phyloP scores from a whole-genome alignment of 2,329 filamentous ascomycete genomes.

The Amesomyces nigricolor region DNA sequence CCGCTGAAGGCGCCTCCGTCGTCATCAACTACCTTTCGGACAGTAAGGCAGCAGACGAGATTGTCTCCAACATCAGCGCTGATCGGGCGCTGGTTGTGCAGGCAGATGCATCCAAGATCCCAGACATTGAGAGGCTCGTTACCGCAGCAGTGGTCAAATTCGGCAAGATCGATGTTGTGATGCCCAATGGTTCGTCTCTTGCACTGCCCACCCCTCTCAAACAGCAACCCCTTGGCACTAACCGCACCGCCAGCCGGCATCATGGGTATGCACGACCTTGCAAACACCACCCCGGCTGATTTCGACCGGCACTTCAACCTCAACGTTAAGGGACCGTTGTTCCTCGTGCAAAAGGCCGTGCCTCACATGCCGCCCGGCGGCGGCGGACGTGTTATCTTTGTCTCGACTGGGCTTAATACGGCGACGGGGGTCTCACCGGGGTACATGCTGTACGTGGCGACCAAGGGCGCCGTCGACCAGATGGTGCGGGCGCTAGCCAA shows the following conservation, averaged over 20 bases:
- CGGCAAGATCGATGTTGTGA: slow-evolving; percentile 52
- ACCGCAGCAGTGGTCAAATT: slow-evolving; percentile 43
- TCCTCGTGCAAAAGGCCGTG: slow-evolving; percentile 47
- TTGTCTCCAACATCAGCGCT: slow-evolving; percentile 44
- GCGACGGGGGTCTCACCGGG: slow-evolving; percentile 36
- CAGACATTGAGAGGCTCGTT: slow-evolving; percentile 45
- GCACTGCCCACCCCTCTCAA: too few relatives aligned
- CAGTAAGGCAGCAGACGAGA: slow-evolving; percentile 39
- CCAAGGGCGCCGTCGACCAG: slow-evolving; percentile 57
- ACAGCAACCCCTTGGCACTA: not conserved
- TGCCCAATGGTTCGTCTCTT: slow-evolving; percentile 41
- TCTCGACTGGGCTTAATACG: slow-evolving; percentile 40
- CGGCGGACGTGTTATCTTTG: slow-evolving; percentile 46
- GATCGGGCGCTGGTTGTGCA: slow-evolving; percentile 48
- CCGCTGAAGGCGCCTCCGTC: slow-evolving; percentile 41
- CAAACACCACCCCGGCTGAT: slow-evolving; percentile 43
- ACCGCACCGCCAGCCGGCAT: slow-evolving; percentile 35
- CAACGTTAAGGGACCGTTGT: slow-evolving; percentile 55
- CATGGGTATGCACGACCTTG: slow-evolving; percentile 44
- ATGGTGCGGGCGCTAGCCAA: slow-evolving; percentile 51
- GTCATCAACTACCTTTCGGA: slow-evolving; percentile 47
- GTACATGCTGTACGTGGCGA: slow-evolving; percentile 49
- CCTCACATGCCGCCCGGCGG: slow-evolving; percentile 40
- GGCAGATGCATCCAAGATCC: slow-evolving; percentile 46
- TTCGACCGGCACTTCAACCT: slow-evolving; percentile 46